Base-by-base conservation (phyloP, 805 yeast genomes). In the Candida golubevii region DNA sequence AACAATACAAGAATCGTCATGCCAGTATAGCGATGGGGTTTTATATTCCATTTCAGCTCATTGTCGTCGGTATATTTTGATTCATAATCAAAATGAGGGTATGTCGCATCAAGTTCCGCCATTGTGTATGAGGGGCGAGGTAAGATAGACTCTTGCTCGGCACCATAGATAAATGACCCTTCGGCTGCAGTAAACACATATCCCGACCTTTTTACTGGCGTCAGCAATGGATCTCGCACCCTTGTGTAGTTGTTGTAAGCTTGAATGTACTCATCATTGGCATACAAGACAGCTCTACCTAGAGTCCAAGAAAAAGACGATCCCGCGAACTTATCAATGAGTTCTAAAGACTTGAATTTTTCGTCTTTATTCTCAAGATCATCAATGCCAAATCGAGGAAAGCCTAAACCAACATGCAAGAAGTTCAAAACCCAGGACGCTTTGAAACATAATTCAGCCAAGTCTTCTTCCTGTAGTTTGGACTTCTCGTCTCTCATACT, bases 201-300 rank as follows among this genome's bases (percentile, higher is more conserved):
- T 0, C 86, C 85, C 6, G 75, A 64, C n/a, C 73, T 29, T 7
- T 33, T 35, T 6, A 41, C 29, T 10, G 45, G 40, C 2, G 36
- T 36, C 11, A 35, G 39, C 8, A 36, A 36, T 8, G 70, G 61
- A 7, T 51, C 49, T 14, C 27, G 27, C 9, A 56, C 4, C 12
- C 45, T 45, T 2, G 70, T 56, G 36, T 50, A 57, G 45, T 67
- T 69, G 47, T 66, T 67, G 53, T 55, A 73, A 4, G 70, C 77
- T 46, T 56, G 71, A 30, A 65, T 64, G 46, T 71, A 71, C 62
- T 77, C 86, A 59, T 70, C 79, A 48, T 72, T 74, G 4, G 84
- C 78, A 56, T 83, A 83, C 18, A 83, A 59, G 8, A 83, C 59
- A 1, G 88, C 88, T 31, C 82, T 60, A 6, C 83, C 83, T 40